Evolutionary conservation across 1,139 yeast species (phyloP).

Genomic region (Taphrina communis): DNA sequence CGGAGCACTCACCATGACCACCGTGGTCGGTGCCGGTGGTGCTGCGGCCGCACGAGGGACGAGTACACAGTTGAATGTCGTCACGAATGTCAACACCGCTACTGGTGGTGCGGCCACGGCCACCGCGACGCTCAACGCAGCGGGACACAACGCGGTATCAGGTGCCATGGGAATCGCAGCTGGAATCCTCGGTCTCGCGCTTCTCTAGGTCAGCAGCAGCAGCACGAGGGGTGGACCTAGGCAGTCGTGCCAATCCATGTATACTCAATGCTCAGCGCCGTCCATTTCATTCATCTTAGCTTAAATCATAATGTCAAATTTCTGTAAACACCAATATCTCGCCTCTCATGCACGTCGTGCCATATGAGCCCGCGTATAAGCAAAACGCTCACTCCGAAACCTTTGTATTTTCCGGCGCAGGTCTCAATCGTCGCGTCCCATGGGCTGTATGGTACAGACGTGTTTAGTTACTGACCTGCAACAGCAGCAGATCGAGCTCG

Average conservation of each 20-base stretch:
- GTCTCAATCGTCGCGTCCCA: no score
- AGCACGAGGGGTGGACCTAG: neutral
- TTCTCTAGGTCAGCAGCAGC: neutral
- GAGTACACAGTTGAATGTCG: conserved; percentile 24
- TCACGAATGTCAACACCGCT: conserved; percentile 19
- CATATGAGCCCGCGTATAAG: no score
- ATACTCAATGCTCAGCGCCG: neutral
- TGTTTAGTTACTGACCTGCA: no score
- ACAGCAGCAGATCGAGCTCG: no score
- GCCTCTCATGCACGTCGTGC: no score
- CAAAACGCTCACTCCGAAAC: no score
- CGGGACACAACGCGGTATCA: neutral
- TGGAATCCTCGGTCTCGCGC: neutral
- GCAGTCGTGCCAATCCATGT: no score
- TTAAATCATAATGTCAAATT: neutral
- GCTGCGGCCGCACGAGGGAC: conserved; percentile 25
- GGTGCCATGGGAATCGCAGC: conserved; percentile 6
- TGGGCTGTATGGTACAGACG: no score
- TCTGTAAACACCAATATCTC: neutral
- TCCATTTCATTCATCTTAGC: neutral
- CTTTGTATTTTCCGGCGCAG: no score
- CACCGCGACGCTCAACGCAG: conserved; percentile 18
- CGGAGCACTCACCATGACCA: conserved; percentile 28
- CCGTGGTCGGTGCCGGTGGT: conserved; percentile 22
- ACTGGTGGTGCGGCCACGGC: conserved; percentile 17